phyloP scores from a whole-genome alignment of 192 early-diverging fungal genomes.

The Paraglomus brasilianum region DNA sequence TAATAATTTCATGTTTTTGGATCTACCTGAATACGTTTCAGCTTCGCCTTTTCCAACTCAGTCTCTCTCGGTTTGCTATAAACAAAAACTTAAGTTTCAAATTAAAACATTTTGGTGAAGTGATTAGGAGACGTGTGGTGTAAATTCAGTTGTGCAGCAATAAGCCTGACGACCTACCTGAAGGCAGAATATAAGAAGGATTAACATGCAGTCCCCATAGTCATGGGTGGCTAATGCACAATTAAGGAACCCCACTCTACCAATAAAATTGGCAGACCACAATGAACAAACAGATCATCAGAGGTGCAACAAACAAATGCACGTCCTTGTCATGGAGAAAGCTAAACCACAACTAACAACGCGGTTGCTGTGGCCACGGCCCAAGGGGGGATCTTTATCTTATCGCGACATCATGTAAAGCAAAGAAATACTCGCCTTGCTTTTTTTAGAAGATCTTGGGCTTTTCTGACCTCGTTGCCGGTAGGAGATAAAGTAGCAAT shows the following conservation, averaged over 20 bases:
- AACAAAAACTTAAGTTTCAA: conserved; percentile 30
- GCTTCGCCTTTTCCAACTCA: too few relatives aligned
- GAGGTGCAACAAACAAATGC: conserved; percentile 18
- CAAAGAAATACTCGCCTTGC: conserved; percentile 27
- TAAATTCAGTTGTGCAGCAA: conserved; percentile 26
- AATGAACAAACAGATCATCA: conserved; percentile 24
- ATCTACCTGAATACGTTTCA: conserved; percentile 18
- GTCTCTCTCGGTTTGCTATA: conserved; percentile 30
- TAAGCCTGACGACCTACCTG: too few relatives aligned
- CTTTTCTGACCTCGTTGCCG: conserved; percentile 22
- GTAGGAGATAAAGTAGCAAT: conserved; percentile 14
- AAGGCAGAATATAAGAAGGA: conserved; percentile 20
- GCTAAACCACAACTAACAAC: conserved; percentile 24
- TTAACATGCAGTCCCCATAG: conserved; percentile 24
- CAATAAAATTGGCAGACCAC: conserved; percentile 5
- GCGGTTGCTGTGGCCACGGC: conserved; percentile 25
- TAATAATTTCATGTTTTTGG: conserved; percentile 26
- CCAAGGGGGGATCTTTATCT: conserved; percentile 28
- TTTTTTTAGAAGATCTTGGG: conserved; percentile 19
- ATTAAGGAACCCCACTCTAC: conserved; percentile 28
- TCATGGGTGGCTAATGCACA: conserved; percentile 28
- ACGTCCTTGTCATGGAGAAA: conserved; percentile 25
- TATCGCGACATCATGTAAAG: conserved; percentile 25
- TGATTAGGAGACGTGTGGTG: conserved; percentile 23
- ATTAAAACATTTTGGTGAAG: conserved; percentile 15